Base-by-base conservation (phyloP, 1,284 basidiomycete species). In the Marasmius tenuissimus region DNA sequence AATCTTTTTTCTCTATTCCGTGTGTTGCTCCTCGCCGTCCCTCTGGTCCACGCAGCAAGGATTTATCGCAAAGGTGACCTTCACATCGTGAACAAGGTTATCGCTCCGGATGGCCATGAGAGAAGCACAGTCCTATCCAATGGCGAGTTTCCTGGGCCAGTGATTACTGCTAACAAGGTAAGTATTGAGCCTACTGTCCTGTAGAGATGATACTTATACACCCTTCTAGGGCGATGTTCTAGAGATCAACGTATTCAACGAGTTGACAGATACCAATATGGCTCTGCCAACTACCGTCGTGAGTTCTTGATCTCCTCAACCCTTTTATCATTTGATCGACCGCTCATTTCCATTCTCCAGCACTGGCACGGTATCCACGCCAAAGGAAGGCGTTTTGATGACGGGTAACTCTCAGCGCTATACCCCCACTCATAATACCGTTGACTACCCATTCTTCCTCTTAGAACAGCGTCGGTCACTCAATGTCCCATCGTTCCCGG, bases 401-500 rank as follows among this genome's bases (percentile, higher is more conserved):
- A 65, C 47, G 62, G 27, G 27, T 27, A 27, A 27, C 27, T 27
- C 27, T 27, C 27, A 27, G 27, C 27, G 27, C 27, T 27, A 27
- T 27, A 27, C 2, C 27, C 2, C 4, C 27, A 27, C 27, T 27
- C 27, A 4, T 27, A 27, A 27, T 2, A 27, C 4, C 27, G 2
- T 27, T 4, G 4, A 27, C 27, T 4, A 27, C 27, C 4, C 27
- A 27, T 27, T 2, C 4, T 27, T 27, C 27, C 27, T 27, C 2
- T 27, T 4, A 27, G 62, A 16, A 53, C 58, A 14, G 48, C 64
- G 66, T 67, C 48, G 65, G 67, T 62, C 68, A 68, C 59, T 49
- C 58, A 65, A 57, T 63, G 61, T 39, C 61, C 61, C 35, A 60
- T 63, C 38, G 14, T 40, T 27, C 57, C 57, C 22, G 61, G 49